phyloP scores from a whole-genome alignment of 1,284 basidiomycete species.

The Leccinum fuscescens region DNA sequence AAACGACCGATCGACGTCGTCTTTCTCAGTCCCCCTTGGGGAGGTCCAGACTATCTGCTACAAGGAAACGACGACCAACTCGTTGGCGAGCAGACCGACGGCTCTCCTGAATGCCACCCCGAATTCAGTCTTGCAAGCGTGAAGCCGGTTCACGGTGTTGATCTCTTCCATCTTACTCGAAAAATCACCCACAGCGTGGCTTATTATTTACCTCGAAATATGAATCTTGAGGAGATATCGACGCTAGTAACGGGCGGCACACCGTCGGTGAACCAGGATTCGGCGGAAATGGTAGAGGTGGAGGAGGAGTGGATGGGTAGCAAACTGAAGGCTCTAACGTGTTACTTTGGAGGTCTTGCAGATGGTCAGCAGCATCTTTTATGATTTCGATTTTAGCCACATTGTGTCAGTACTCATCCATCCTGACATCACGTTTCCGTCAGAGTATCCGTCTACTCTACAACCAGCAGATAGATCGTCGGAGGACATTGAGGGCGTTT shows the following conservation, averaged over 20 bases:
- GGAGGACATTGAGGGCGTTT: background rate
- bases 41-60: constrained; percentile 72
- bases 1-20: constrained; percentile 73
- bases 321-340: constrained; percentile 82
- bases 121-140: constrained; percentile 72
- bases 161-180: constrained; percentile 75
- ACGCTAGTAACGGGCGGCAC: constrained; percentile 39
- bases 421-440: background rate
- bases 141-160: constrained; percentile 76
- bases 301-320: constrained; percentile 89
- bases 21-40: constrained; percentile 94
- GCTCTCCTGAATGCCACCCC: constrained; percentile 37
- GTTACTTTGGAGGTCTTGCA: constrained; percentile 77
- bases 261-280: constrained; percentile 13
- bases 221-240: constrained; percentile 72
- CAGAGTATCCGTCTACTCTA: background rate
- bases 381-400: constrained; percentile 15
- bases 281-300: constrained; percentile 63
- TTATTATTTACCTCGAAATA: constrained; percentile 89
- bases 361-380: constrained; percentile 64
- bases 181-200: constrained; percentile 79
- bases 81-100: constrained; percentile 17
- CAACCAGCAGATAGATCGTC: background rate
- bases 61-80: constrained; percentile 23
- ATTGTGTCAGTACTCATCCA: background rate